Evolutionary conservation across 2,329 filamentous ascomycete species (phyloP).

Genomic region (Alternaria sp.): DNA sequence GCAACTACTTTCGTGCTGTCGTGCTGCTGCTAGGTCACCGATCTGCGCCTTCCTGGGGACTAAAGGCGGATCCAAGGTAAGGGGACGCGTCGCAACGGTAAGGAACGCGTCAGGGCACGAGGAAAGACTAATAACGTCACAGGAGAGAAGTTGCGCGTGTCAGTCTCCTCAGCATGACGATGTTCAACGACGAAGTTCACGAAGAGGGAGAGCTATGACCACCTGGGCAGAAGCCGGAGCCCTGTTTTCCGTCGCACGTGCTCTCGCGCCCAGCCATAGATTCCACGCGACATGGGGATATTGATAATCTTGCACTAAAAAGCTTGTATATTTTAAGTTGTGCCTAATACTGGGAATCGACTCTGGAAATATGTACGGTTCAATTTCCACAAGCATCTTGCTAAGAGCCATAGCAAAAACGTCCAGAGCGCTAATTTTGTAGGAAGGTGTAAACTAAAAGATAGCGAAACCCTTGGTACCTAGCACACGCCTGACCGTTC

Average conservation of each 20-base stretch:
- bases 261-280: constrained; percentile 1
- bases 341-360: neutral
- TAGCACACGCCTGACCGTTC: neutral
- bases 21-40: constrained; percentile 14
- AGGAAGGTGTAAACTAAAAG: neutral
- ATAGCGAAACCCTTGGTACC: neutral
- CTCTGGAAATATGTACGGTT: too few species aligned
- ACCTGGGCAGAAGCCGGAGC: constrained; percentile 10
- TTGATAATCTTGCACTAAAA: neutral
- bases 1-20: constrained; percentile 18
- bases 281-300: neutral
- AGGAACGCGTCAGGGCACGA: constrained; percentile 1
- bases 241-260: constrained; percentile 21
- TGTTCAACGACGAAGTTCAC: constrained; percentile 17
- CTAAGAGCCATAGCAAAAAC: neutral
- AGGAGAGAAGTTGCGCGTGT: constrained; percentile 8
- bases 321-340: neutral
- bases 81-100: constrained; percentile 1
- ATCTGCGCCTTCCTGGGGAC: constrained; percentile 5
- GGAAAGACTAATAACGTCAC: constrained; percentile 6
- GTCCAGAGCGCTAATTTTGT: too few species aligned
- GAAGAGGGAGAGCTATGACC: constrained; percentile 28
- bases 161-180: constrained; percentile 18
- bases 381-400: neutral
- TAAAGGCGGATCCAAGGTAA: neutral